These are phyloP conservation scores for Monosporascus sp. DNA, from an alignment of 2,329 filamentous ascomycete genomes.

Conservation along the genomic window DNA sequence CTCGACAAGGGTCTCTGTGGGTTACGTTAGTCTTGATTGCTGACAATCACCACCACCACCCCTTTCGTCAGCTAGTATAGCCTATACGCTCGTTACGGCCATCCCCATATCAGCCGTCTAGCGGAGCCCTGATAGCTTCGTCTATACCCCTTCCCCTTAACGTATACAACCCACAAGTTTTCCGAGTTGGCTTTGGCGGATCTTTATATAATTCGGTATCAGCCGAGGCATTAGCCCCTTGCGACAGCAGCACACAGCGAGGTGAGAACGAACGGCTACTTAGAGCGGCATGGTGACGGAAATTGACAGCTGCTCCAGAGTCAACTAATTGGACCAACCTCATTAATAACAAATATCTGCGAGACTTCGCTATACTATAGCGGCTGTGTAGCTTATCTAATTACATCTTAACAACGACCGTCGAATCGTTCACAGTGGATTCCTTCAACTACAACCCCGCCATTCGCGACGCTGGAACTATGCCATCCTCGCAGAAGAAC, in stretches of 20 bases:
- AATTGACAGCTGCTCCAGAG: neutral
- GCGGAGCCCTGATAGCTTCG: neutral
- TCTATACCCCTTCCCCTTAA: neutral
- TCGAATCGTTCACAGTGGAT: conserved; percentile 13
- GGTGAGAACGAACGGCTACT: neutral
- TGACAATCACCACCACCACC: neutral
- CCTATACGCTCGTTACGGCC: neutral
- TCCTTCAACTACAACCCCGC: conserved; percentile 5
- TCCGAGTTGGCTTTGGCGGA: neutral
- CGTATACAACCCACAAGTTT: neutral
- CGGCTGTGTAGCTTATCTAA: neutral
- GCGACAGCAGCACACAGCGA: neutral
- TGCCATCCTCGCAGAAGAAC: conserved; percentile 30
- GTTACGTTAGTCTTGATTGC: neutral
- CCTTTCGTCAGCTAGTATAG: neutral
- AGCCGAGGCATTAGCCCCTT: neutral
- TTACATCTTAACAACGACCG: neutral
- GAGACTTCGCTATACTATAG: neutral
- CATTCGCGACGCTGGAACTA: conserved; percentile 11
- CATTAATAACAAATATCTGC: neutral
- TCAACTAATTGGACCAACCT: neutral
- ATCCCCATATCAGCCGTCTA: neutral
- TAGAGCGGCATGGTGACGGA: neutral
- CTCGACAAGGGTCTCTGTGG: neutral
- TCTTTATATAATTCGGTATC: neutral